Evolutionary conservation across 2,329 filamentous ascomycete species (phyloP).

Genomic region (Cercospora sp.): DNA sequence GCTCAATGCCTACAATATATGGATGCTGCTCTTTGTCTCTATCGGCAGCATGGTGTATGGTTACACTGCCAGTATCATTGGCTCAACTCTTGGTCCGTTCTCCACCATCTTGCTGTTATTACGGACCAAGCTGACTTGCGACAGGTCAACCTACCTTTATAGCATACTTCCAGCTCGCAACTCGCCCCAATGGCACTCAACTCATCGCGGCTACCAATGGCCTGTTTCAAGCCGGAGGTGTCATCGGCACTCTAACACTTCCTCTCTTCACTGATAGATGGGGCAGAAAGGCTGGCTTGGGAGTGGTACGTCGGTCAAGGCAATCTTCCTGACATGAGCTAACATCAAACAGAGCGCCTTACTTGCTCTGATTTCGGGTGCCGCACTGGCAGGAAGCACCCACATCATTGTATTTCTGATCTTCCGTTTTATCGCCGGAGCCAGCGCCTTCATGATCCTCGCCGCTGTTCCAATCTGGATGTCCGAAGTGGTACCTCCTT

Average conservation of each 20-base stretch:
- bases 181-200: slow-evolving; percentile 24
- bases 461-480: slow-evolving; percentile 41
- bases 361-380: slow-evolving; percentile 35
- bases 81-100: slow-evolving; percentile 22
- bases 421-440: slow-evolving; percentile 39
- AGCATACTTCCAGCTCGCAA: slow-evolving; percentile 28
- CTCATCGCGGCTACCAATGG: slow-evolving; percentile 28
- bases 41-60: slow-evolving; percentile 24
- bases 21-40: slow-evolving; percentile 25
- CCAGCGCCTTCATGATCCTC: slow-evolving; percentile 37
- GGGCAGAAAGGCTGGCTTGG: slow-evolving; percentile 24
- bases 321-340: not conserved
- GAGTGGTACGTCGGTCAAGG: slow-evolving; percentile 13
- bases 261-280: slow-evolving; percentile 25
- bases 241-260: slow-evolving; percentile 25
- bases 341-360: slow-evolving; percentile 21
- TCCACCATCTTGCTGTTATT: not conserved
- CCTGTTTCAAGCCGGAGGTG: slow-evolving; percentile 28
- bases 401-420: slow-evolving; percentile 35
- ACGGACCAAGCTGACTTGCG: not conserved
- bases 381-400: slow-evolving; percentile 29
- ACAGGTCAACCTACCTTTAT: slow-evolving; percentile 28
- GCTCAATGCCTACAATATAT: slow-evolving; percentile 24
- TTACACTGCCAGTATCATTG: slow-evolving; percentile 26
- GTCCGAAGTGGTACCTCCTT: slow-evolving; percentile 38